A percentile compares a stretch with the other conserved stretches of the same genome.
Evolutionary conservation across 1,139 yeast genomes (phyloP).

Genomic region (Casaregolazyma lundiana): DNA sequence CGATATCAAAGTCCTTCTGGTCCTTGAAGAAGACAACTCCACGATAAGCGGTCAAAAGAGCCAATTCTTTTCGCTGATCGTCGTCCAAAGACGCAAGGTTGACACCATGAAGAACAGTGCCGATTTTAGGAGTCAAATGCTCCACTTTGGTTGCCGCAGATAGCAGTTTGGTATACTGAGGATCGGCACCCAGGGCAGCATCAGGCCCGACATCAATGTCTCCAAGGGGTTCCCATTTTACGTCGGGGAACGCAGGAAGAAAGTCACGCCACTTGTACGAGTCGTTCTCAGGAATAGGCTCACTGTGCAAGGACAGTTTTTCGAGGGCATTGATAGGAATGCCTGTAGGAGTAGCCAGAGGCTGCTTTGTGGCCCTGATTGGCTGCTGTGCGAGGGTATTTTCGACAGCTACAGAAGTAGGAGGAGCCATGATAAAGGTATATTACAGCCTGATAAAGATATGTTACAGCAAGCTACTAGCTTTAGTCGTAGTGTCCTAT

Average conservation of each 20-base stretch:
- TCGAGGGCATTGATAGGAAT: conserved; percentile 6
- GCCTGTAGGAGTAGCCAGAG: conserved; percentile 6
- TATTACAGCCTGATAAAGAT: background rate
- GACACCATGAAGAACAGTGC: conserved; percentile 56
- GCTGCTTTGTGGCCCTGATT: background rate
- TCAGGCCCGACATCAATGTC: conserved; percentile 21
- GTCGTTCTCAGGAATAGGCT: conserved; percentile 4
- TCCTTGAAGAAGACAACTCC: conserved; percentile 66
- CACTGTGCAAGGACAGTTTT: conserved; percentile 1
- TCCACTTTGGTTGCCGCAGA: conserved; percentile 38
- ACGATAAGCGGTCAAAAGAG: conserved; percentile 58
- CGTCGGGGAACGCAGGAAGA: conserved; percentile 32
- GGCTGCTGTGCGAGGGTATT: background rate
- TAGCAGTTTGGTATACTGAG: conserved; percentile 48
- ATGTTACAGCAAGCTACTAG: too few species aligned
- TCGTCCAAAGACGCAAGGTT: conserved; percentile 52
- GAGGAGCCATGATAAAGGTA: conserved; percentile 6
- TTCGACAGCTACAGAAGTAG: conserved; percentile 5
- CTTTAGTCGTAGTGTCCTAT: too few species aligned
- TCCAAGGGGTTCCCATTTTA: conserved; percentile 27
- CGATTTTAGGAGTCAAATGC: conserved; percentile 58
- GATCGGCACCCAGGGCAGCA: conserved; percentile 45
- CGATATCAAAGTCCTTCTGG: conserved; percentile 42
- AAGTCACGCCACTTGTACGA: conserved; percentile 28
- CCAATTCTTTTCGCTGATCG: conserved; percentile 59